phyloP scores from a whole-genome alignment of 306 rosid genomes.

The Gynostemma pentaphyllum region DNA sequence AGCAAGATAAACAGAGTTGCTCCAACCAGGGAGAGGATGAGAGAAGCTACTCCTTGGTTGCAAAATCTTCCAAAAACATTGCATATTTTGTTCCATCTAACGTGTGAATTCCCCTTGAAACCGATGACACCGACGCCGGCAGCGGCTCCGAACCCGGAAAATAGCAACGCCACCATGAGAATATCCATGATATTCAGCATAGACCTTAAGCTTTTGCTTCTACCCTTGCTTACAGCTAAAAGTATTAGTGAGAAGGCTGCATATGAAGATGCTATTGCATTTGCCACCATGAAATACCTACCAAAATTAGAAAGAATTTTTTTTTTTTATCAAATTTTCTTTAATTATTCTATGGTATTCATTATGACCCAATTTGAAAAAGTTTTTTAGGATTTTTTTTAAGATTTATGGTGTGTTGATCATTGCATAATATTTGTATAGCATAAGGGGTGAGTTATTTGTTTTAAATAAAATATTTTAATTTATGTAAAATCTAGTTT shows the following conservation, averaged over 20 bases:
- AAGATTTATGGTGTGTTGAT: too few relatives aligned
- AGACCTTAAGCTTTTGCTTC: neutral
- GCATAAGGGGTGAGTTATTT: too few relatives aligned
- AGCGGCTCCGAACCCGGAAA: neutral
- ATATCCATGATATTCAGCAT: neutral
- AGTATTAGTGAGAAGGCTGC: slow-evolving; percentile 1
- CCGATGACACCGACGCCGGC: neutral
- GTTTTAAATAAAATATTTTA: too few relatives aligned
- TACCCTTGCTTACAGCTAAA: slow-evolving; percentile 1
- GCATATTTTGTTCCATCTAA: slow-evolving; percentile 7
- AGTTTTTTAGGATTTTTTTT: too few relatives aligned
- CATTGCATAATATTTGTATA: too few relatives aligned
- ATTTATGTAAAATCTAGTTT: too few relatives aligned
- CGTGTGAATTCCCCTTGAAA: slow-evolving; percentile 1
- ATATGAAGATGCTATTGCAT: slow-evolving; percentile 7
- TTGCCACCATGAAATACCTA: slow-evolving; percentile 3
- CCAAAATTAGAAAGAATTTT: neutral
- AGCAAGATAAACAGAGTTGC: slow-evolving; percentile 6
- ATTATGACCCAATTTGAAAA: too few relatives aligned
- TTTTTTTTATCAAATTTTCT: too few relatives aligned
- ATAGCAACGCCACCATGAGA: slow-evolving; percentile 1
- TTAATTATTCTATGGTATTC: too few relatives aligned
- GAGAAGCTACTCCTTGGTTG: slow-evolving; percentile 5
- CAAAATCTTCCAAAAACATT: slow-evolving; percentile 3
- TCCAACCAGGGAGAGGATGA: slow-evolving; percentile 2